Evolutionary conservation across 2,329 filamentous ascomycete species (phyloP), one percentile per base, ranked within the genome.

Genomic region (Calonectria pseudoturangicola): DNA sequence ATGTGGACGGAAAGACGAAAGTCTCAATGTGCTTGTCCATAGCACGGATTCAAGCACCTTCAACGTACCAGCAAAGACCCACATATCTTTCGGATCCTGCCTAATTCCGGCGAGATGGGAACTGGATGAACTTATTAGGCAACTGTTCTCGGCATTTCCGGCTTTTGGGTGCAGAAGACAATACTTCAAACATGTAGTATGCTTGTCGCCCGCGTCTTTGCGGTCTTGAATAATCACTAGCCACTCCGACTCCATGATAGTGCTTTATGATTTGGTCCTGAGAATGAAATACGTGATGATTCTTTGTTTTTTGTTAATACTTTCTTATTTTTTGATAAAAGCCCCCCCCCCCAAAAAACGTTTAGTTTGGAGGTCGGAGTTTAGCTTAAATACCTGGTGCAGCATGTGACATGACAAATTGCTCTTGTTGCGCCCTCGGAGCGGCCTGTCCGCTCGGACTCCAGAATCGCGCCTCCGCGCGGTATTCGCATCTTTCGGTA

Each of bases 11-110:
- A 6, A 33, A 33, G 5, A 9, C 30, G 21, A 33, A 33, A 9
- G 9, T 33, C 30, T 33, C 30, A 6, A 33, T 9, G 30, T 33
- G 30, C 30, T 33, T 33, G 30, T 33, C 30, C 5, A 33, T 33
- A 9, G 9, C 30, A 33, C 30, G 5, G 5, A 33, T 6, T 33
- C 30, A 33, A 9, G 30, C 5, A 33, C 5, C 30, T 56, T 16
- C 25, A 54, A 51, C 64, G 41, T 66, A 54, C 64, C 64, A 43
- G 47, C 64, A 10, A 66, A 36, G 12, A 33, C 27, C 64, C 64
- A 66, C 28, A 66, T 39, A 41, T 66, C 64, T n/a, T 54, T 54
- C 6, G 64, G 64, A 54, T 66, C 64, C 47, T 54, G 30, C 33
- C 36, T 16, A 27, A 66, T 66, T 41, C 48, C 64, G 21, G 36